phyloP scores from a whole-genome alignment of 2,329 filamentous ascomycete species.

The Zasmidium cellare region DNA sequence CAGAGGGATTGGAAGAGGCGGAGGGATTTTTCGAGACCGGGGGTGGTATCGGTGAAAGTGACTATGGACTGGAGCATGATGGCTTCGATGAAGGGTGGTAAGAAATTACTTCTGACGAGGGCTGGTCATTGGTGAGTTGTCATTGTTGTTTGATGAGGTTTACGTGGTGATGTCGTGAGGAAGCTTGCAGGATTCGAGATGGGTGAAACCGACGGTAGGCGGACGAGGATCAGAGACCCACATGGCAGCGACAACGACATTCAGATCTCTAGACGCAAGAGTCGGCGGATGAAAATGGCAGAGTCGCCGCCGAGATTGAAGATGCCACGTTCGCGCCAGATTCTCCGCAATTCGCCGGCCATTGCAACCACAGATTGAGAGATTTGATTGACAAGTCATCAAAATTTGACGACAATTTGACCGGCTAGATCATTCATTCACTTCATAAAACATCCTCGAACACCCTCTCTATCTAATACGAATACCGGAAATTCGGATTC shows the following conservation, averaged over 20 bases:
- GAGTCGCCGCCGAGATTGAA: no score
- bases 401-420: not conserved
- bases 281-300: no score
- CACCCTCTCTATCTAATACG: slow-evolving; percentile 15
- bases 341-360: not conserved
- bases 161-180: no score
- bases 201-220: no score
- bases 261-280: no score
- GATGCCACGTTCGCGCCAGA: not conserved
- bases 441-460: not conserved
- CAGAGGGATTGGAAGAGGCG: slow-evolving; percentile 54
- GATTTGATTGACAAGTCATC: no score
- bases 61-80: slow-evolving; percentile 18
- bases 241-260: no score
- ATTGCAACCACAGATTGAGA: not conserved
- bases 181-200: no score
- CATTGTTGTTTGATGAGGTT: not conserved
- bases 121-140: not conserved
- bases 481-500: slow-evolving; percentile 30
- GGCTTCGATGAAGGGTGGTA: not conserved
- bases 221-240: no score
- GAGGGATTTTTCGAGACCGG: slow-evolving; percentile 62
- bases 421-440: no score
- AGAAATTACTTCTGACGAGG: not conserved
- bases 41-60: slow-evolving; percentile 38